phyloP scores from a whole-genome alignment of 768 basidiomycete species.

The Serendipita vermifera region DNA sequence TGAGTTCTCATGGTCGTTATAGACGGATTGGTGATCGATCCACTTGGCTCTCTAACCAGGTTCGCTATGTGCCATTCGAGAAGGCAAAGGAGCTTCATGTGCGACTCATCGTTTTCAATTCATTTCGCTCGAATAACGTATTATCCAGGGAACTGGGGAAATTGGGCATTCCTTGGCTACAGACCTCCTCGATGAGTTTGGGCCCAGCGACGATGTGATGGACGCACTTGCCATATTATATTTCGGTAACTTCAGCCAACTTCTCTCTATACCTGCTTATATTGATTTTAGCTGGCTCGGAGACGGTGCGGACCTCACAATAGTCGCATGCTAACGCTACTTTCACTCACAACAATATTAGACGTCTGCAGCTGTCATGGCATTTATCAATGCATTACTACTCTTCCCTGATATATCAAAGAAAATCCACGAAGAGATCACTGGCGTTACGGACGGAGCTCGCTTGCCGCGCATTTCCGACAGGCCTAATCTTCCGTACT shows the following conservation, averaged over 20 bases:
- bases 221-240: neutral
- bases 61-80: neutral
- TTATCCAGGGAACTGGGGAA: neutral
- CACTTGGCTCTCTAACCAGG: neutral
- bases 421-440: conserved; percentile 1
- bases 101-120: neutral
- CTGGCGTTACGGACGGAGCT: neutral
- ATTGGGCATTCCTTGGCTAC: neutral
- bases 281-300: neutral
- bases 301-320: neutral
- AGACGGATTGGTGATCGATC: neutral
- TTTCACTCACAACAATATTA: neutral
- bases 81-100: neutral
- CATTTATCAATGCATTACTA: neutral
- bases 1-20: too few species aligned
- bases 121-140: neutral
- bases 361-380: neutral
- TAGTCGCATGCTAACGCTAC: neutral
- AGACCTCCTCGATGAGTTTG: neutral
- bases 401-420: neutral
- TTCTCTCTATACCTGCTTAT: too few species aligned
- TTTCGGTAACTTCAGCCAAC: neutral
- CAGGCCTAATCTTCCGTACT: conserved; percentile 12
- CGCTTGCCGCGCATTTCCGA: conserved; percentile 16
- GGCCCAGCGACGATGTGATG: neutral